phyloP scores from a whole-genome alignment of 176 grass and related monocot genomes.

The Oryza rufipogon region DNA sequence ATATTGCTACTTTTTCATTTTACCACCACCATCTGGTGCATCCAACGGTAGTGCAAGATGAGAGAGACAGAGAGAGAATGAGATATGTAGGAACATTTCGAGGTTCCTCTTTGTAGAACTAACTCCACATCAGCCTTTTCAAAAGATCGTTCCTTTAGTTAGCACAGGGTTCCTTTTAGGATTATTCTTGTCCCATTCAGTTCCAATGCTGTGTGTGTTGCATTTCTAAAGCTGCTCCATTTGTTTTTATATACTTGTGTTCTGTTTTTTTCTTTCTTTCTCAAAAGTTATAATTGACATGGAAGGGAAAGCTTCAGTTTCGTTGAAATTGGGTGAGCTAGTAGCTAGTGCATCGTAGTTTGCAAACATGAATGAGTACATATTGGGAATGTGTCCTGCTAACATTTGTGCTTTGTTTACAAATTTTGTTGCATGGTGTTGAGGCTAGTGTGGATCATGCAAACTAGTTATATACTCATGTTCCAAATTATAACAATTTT shows the following conservation, averaged over 20 bases:
- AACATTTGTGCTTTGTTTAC: too few relatives aligned
- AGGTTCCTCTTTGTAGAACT: conserved; percentile 40
- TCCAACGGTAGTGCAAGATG: background rate
- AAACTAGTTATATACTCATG: too few relatives aligned
- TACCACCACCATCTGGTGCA: conserved; percentile 1
- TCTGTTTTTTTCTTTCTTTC: background rate
- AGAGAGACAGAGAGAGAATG: background rate
- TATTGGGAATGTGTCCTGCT: background rate
- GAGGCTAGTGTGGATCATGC: too few relatives aligned
- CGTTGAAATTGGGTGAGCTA: background rate
- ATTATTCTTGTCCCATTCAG: conserved; percentile 44
- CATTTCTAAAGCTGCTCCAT: conserved; percentile 6
- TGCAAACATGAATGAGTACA: background rate
- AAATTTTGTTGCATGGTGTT: too few relatives aligned
- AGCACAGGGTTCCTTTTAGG: conserved; percentile 24
- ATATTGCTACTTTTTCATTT: conserved; percentile 31
- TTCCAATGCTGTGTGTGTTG: background rate
- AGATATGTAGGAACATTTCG: conserved; percentile 38
- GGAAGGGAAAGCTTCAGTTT: conserved; percentile 22
- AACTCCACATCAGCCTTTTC: conserved; percentile 34
- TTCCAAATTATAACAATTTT: too few relatives aligned
- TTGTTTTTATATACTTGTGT: too few relatives aligned
- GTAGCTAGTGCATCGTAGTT: background rate
- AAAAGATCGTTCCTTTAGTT: conserved; percentile 26
- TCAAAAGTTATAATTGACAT: background rate